Conservation (phyloP, 177 flowering plant genomes). For the Tripterygium wilfordii region DNA sequence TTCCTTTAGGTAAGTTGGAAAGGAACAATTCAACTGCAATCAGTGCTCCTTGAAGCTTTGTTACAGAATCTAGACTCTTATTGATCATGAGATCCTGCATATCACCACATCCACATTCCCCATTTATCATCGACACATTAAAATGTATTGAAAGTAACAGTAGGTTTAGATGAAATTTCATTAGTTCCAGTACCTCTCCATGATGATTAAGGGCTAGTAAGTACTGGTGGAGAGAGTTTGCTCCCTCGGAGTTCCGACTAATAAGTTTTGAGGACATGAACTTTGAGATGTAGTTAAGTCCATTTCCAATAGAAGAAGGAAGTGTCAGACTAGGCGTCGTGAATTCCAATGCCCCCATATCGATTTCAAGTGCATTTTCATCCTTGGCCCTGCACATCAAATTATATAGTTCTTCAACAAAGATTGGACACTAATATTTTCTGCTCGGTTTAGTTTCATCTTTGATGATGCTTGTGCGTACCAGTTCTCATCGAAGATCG, state of each 20-base stretch:
- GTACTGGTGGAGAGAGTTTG: constrained; percentile 57
- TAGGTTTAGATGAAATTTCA: too few species aligned
- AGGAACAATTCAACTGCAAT: constrained; percentile 48
- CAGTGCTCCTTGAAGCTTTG: constrained; percentile 64
- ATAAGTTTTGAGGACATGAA: constrained; percentile 52
- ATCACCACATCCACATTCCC: neutral
- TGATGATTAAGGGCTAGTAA: constrained; percentile 45
- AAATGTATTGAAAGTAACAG: neutral
- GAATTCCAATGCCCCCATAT: constrained; percentile 70
- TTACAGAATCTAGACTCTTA: constrained; percentile 40
- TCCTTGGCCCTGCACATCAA: constrained; percentile 68
- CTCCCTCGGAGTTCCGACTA: constrained; percentile 24
- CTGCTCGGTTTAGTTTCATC: neutral
- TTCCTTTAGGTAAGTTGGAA: constrained; percentile 40
- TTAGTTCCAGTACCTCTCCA: constrained; percentile 51
- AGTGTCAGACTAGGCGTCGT: constrained; percentile 45
- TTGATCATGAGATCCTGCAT: constrained; percentile 79
- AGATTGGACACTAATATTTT: neutral
- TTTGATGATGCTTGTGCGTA: constrained; percentile 10
- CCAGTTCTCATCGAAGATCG: constrained; percentile 66
- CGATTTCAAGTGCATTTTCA: constrained; percentile 82
- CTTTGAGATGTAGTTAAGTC: constrained; percentile 48
- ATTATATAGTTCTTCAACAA: neutral
- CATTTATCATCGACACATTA: neutral
- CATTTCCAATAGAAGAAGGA: constrained; percentile 84